Percentiles rank a stretch among this genome's conserved stretches.
Evolutionary conservation across 129 eudicot species (phyloP).

Genomic region (Ambrosia artemisiifolia): DNA sequence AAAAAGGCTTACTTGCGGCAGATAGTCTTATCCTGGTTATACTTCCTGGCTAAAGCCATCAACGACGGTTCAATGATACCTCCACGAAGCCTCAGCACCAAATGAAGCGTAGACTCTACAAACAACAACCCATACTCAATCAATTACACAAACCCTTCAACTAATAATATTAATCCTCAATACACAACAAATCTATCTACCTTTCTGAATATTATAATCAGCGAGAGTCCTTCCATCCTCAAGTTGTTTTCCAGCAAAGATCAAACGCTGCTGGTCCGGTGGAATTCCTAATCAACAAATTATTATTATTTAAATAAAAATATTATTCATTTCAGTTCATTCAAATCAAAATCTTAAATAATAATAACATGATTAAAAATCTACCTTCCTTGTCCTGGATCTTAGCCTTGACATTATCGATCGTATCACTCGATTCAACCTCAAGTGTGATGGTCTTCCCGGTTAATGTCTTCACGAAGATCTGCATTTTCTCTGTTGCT

Average conservation of each 20-base stretch:
- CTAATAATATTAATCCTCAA: neutral
- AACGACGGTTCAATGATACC: slow-evolving; percentile 64
- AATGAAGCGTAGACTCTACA: slow-evolving; percentile 59
- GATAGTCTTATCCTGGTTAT: slow-evolving; percentile 62
- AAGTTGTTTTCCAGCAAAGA: slow-evolving; percentile 58
- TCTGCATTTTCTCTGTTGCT: slow-evolving; percentile 47
- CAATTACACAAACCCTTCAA: neutral
- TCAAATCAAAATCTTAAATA: neutral
- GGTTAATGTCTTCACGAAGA: slow-evolving; percentile 65
- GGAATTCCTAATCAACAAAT: slow-evolving; percentile 43
- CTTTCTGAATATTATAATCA: slow-evolving; percentile 65
- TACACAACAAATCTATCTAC: neutral
- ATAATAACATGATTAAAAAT: neutral
- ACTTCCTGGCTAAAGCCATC: slow-evolving; percentile 67
- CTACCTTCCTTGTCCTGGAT: slow-evolving; percentile 72
- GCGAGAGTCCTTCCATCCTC: slow-evolving; percentile 70
- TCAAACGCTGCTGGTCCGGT: slow-evolving; percentile 57
- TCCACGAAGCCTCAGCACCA: slow-evolving; percentile 70
- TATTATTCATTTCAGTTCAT: neutral
- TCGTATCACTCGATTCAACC: slow-evolving; percentile 62
- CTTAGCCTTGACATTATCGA: slow-evolving; percentile 61
- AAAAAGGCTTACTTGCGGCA: slow-evolving; percentile 52
- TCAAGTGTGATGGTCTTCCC: slow-evolving; percentile 76
- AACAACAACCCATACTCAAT: neutral
- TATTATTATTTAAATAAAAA: neutral